Evolutionary conservation across 2,329 filamentous ascomycete species (phyloP).

Genomic region (Peltaster fructicola): DNA sequence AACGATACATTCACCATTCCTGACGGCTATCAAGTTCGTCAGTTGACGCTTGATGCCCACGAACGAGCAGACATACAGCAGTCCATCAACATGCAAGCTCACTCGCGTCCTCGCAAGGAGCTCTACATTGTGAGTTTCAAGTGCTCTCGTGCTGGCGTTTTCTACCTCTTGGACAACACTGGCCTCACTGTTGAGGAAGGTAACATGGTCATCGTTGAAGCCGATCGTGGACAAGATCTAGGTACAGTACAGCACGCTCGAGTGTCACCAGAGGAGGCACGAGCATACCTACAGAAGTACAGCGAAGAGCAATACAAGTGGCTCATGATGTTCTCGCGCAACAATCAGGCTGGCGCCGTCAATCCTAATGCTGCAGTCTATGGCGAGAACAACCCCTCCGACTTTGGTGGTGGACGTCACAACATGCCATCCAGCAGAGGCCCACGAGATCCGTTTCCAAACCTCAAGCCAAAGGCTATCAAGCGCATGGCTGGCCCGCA

Average conservation of each 20-base stretch:
- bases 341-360: constrained; percentile 17
- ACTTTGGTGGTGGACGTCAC: constrained; percentile 1
- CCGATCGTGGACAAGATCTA: constrained; percentile 86
- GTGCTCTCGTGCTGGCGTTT: constrained; percentile 84
- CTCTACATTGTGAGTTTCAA: constrained; percentile 93
- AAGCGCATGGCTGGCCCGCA: constrained; percentile 85
- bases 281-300: constrained; percentile 77
- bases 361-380: constrained; percentile 19
- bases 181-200: constrained; percentile 79
- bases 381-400: constrained; percentile 12
- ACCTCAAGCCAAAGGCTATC: constrained; percentile 90
- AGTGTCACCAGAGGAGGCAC: constrained; percentile 72
- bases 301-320: constrained; percentile 94
- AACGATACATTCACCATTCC: constrained; percentile 10
- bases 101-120: constrained; percentile 31
- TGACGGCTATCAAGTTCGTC: constrained; percentile 14
- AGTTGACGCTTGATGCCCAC: constrained; percentile 10
- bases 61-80: constrained; percentile 8
- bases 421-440: constrained; percentile 11
- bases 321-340: constrained; percentile 85
- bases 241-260: constrained; percentile 83
- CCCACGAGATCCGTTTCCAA: constrained; percentile 23
- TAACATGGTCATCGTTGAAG: constrained; percentile 92
- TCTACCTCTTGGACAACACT: constrained; percentile 91
- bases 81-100: constrained; percentile 40